Conservation (phyloP, 306 rosid species). For the Lathyrus aphaca region DNA sequence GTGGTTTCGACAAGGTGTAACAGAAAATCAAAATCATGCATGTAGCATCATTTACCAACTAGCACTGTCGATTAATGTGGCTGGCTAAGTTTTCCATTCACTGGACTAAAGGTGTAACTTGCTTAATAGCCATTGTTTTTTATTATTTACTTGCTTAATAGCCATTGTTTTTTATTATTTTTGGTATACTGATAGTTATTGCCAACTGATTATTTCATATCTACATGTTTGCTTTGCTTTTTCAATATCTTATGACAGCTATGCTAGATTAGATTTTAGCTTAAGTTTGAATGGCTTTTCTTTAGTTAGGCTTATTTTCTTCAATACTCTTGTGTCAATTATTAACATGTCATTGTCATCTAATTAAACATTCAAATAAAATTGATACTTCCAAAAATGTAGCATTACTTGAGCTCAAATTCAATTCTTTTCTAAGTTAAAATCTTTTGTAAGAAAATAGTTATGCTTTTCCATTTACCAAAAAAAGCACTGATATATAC, state of each 20-base stretch:
- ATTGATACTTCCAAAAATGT: neutral
- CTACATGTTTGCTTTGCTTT: slow-evolving; percentile 9
- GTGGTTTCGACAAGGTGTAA: slow-evolving; percentile 21
- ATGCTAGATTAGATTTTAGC: neutral
- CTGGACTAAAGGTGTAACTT: too few relatives aligned
- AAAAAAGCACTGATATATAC: too few relatives aligned
- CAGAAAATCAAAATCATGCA: slow-evolving; percentile 26
- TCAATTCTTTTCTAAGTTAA: too few relatives aligned
- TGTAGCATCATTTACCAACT: slow-evolving; percentile 27
- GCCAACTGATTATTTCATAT: slow-evolving; percentile 7
- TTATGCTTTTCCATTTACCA: neutral
- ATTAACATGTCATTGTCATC: neutral
- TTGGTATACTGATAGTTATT: neutral
- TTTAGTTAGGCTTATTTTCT: neutral
- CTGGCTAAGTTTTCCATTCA: slow-evolving; percentile 2
- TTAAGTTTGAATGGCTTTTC: neutral
- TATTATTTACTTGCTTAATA: neutral
- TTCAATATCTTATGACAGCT: neutral
- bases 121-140: neutral
- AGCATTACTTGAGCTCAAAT: too few relatives aligned
- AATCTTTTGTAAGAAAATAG: neutral
- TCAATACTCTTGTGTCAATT: slow-evolving; percentile 1
- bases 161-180: neutral
- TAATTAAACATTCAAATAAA: neutral
- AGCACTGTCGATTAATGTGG: slow-evolving; percentile 21